Evolutionary conservation across 495 filamentous ascomycete genomes (phyloP).

Genomic region (Penicillium verhagenii): DNA sequence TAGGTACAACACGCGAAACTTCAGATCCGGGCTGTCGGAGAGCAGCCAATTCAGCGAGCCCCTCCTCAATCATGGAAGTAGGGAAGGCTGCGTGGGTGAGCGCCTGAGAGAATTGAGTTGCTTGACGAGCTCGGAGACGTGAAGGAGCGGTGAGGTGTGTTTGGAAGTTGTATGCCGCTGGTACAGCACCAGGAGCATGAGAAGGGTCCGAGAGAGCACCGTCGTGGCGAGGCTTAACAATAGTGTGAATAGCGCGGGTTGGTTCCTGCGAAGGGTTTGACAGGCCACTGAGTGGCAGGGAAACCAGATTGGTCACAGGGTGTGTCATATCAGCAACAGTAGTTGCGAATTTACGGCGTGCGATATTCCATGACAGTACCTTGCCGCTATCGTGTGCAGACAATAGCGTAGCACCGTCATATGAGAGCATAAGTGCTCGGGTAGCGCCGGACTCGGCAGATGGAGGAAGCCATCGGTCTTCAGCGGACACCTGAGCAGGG

Average conservation of each 20-base stretch:
- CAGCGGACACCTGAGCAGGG: slow-evolving; percentile 55
- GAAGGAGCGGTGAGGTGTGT: slow-evolving; percentile 54
- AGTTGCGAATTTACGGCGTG: slow-evolving; percentile 57
- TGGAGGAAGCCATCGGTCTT: slow-evolving; percentile 60
- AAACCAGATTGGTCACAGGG: slow-evolving; percentile 73
- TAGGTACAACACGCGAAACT: slow-evolving; percentile 10
- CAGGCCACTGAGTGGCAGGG: slow-evolving; percentile 64
- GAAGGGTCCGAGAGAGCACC: slow-evolving; percentile 40
- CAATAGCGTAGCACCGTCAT: slow-evolving; percentile 77
- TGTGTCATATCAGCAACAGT: slow-evolving; percentile 68
- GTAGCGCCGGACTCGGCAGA: slow-evolving; percentile 59
- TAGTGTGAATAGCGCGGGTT: slow-evolving; percentile 53
- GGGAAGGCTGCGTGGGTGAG: slow-evolving; percentile 56
- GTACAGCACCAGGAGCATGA: slow-evolving; percentile 50
- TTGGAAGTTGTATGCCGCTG: slow-evolving; percentile 65
- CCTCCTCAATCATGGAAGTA: slow-evolving; percentile 51
- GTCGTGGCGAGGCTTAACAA: slow-evolving; percentile 70
- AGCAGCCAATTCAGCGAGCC: slow-evolving; percentile 51
- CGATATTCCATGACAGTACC: slow-evolving; percentile 76
- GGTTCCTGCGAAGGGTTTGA: slow-evolving; percentile 32
- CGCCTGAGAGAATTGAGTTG: slow-evolving; percentile 45
- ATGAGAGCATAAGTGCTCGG: slow-evolving; percentile 65
- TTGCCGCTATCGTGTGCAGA: slow-evolving; percentile 81
- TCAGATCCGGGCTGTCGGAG: slow-evolving; percentile 25
- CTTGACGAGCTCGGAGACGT: slow-evolving; percentile 9